Evolutionary conservation across 495 filamentous ascomycete species (phyloP).

Genomic region (Evansstolkia leycettana): DNA sequence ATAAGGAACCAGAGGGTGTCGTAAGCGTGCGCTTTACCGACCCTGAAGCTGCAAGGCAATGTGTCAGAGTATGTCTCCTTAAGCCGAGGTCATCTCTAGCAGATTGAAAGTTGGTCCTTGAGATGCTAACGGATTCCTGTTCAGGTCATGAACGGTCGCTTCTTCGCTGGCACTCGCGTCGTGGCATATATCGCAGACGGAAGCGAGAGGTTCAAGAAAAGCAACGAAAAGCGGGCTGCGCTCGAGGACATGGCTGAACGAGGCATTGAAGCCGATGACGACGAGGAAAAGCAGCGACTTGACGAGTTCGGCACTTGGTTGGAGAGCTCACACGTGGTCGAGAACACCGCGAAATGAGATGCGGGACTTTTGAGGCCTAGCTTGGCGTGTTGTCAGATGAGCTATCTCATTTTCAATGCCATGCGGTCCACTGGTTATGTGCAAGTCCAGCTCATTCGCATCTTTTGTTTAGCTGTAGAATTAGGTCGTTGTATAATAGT

Average conservation of each 20-base stretch:
- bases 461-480: too few species aligned
- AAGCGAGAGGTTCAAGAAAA: conserved; percentile 65
- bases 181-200: conserved; percentile 67
- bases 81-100: not conserved
- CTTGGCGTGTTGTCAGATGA: too few species aligned
- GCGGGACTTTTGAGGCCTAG: too few species aligned
- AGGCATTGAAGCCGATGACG: conserved; percentile 29
- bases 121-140: conserved; percentile 1
- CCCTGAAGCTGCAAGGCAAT: conserved; percentile 56
- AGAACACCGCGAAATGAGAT: conserved; percentile 15
- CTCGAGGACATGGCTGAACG: conserved; percentile 34
- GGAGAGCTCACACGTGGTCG: conserved; percentile 23
- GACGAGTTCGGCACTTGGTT: conserved; percentile 46
- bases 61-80: conserved; percentile 42
- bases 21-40: conserved; percentile 70
- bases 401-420: too few species aligned
- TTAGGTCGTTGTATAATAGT: too few species aligned
- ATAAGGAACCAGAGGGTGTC: conserved; percentile 77
- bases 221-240: conserved; percentile 30
- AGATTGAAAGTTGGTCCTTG: not conserved
- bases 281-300: conserved; percentile 32
- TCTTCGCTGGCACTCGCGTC: conserved; percentile 61
- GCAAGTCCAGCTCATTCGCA: too few species aligned
- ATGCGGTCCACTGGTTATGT: too few species aligned
- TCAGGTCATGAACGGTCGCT: conserved; percentile 67